Evolutionary conservation across 2,329 filamentous ascomycete species (phyloP), one percentile per base, ranked within the genome.

Genomic region (Sphaerulina musiva): DNA sequence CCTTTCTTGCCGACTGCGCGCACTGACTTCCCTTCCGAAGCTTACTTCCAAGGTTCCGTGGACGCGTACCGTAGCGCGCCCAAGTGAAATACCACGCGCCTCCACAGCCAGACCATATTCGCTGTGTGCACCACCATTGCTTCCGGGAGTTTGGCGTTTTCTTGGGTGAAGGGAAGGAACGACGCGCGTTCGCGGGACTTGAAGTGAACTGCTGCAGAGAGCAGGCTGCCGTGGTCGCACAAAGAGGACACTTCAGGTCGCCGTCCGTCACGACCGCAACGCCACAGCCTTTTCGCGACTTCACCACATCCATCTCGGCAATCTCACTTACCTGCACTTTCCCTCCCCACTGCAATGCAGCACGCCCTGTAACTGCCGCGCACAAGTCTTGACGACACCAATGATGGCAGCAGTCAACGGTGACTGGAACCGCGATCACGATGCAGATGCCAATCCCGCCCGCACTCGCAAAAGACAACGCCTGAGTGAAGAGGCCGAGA

Each of bases 391-490:
- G 42, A 20, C 12, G 20, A 20, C 20, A 20, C 3, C 20, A 20
- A 20, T 20, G 20, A 50, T 50, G 48, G 26, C 41, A 14, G 42
- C 42, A 36, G 48, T 45, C 41, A 51, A 51, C 23, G 17, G 48
- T 20, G 41, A 51, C 42, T 64, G 64, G 51, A 54, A 59, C 36
- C 73, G 74, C 65, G 70, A 76, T 59, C 68, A 70, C 54, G 69
- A 70, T 56, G 73, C 72, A 63, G 73, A 76, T 67, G 70, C 71
- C 52, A 70, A 75, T 62, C 66, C 70, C 48, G 72, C 72, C 36
- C 68, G 72, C 53, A 71, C 72, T 32, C 72, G 74, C 64, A 77
- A 77, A 68, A 72, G 74, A 63, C 74, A 72, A 55, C 65, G 70
- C 53, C 56, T 71, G 48, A 75, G 72, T 62, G 70, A 71, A 62